Evolutionary conservation across 2,329 filamentous ascomycete genomes (phyloP).

Genomic region (Claviceps sp.): DNA sequence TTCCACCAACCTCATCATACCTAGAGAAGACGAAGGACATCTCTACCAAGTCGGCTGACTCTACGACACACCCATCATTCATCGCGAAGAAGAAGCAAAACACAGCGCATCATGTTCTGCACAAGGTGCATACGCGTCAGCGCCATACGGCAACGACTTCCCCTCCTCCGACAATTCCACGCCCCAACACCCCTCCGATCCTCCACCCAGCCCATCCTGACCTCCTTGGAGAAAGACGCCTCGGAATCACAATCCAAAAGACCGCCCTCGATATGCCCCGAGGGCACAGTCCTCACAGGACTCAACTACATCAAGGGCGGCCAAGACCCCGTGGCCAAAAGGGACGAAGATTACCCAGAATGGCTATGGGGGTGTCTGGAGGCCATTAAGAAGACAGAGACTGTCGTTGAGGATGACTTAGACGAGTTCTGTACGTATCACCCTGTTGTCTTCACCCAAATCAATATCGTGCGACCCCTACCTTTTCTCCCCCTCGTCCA

Average conservation of each 20-base stretch:
- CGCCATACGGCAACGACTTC: constrained; percentile 17
- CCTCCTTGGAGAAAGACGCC: constrained; percentile 18
- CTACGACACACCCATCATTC: background rate
- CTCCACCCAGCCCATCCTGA: constrained; percentile 22
- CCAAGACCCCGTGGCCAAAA: constrained; percentile 57
- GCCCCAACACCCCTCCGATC: constrained; percentile 23
- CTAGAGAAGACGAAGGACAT: no score
- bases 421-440: constrained; percentile 65
- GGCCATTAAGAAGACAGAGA: constrained; percentile 40
- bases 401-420: constrained; percentile 42
- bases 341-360: constrained; percentile 63
- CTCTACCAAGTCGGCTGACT: background rate
- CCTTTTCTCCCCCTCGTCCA: no score
- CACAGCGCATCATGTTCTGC: constrained; percentile 24
- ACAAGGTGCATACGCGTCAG: constrained; percentile 35
- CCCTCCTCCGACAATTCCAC: constrained; percentile 26
- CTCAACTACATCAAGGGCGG: constrained; percentile 67
- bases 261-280: constrained; percentile 39
- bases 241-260: constrained; percentile 18
- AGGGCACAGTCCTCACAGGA: constrained; percentile 58
- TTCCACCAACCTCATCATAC: background rate
- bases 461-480: no score
- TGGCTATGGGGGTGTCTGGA: constrained; percentile 70
- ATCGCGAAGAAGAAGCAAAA: background rate
- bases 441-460: no score